These are phyloP conservation scores for Pyrenophora seminiperda DNA, from an alignment of 2,329 filamentous ascomycete species.

Conservation along the genomic window DNA sequence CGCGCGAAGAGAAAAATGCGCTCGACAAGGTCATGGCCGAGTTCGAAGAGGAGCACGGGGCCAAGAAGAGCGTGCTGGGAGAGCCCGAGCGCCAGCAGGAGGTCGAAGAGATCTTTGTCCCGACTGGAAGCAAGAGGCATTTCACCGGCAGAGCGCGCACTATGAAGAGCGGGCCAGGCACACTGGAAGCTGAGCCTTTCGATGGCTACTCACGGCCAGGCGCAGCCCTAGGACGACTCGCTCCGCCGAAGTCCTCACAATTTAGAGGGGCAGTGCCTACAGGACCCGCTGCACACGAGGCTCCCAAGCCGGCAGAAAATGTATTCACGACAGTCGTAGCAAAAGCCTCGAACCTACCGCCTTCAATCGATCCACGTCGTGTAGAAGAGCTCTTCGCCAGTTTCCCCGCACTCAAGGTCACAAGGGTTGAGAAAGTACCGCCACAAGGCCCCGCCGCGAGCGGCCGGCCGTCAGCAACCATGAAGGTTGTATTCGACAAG, in stretches of 20 bases:
- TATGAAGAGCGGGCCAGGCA: conserved; percentile 43
- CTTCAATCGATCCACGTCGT: conserved; percentile 27
- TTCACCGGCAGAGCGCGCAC: conserved; percentile 37
- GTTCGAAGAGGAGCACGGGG: conserved; percentile 37
- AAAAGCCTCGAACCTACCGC: conserved; percentile 42
- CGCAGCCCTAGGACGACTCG: conserved; percentile 19
- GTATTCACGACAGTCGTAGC: conserved; percentile 38
- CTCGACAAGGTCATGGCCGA: conserved; percentile 41
- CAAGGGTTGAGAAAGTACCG: conserved; percentile 37
- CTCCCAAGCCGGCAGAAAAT: conserved; percentile 28
- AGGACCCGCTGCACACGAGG: conserved; percentile 23
- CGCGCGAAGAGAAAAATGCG: conserved; percentile 39
- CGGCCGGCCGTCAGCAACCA: conserved; percentile 32
- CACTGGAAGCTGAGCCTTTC: conserved; percentile 34
- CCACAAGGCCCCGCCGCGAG: conserved; percentile 25
- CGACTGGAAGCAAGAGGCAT: conserved; percentile 37
- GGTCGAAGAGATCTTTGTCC: conserved; percentile 34
- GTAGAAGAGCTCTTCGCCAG: conserved; percentile 40
- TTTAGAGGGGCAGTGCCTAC: conserved; percentile 19
- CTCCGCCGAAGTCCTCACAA: conserved; percentile 21
- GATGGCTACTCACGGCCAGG: conserved; percentile 25
- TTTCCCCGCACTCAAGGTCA: conserved; percentile 40
- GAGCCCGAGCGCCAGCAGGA: conserved; percentile 28
- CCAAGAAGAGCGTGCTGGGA: conserved; percentile 31
- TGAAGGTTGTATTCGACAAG: conserved; percentile 44